Conservation (phyloP, 495 filamentous ascomycete genomes). For the Penicillium desertorum region DNA sequence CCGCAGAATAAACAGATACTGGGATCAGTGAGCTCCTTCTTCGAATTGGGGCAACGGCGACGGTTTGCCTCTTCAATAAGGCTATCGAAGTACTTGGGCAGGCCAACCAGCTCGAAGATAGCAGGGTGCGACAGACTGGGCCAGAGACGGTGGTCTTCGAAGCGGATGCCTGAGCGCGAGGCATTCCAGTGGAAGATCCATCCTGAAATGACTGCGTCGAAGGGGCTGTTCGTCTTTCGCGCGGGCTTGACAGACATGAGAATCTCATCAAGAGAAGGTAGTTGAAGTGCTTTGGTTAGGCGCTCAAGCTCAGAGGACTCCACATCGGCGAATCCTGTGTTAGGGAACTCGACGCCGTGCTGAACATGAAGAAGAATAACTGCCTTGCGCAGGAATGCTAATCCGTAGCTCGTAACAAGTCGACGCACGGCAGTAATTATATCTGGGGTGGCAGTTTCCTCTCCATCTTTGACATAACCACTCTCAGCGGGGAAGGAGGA, state of each 20-base stretch:
- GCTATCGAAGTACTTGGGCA: slow-evolving; percentile 89
- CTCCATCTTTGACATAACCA: slow-evolving; percentile 47
- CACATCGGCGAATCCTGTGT: slow-evolving; percentile 61
- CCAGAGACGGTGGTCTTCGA: slow-evolving; percentile 44
- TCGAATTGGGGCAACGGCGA: slow-evolving; percentile 80
- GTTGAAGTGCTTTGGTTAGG: slow-evolving; percentile 66
- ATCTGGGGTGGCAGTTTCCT: slow-evolving; percentile 38
- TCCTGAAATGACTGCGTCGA: slow-evolving; percentile 60
- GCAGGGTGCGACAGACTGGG: slow-evolving; percentile 72
- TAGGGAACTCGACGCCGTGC: slow-evolving; percentile 84
- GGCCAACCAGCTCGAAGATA: slow-evolving; percentile 89
- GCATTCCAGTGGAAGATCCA: slow-evolving; percentile 74
- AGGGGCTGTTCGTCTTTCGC: slow-evolving; percentile 33
- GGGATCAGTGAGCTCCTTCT: slow-evolving; percentile 86
- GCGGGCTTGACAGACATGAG: slow-evolving; percentile 50
- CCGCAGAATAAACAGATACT: slow-evolving; percentile 93
- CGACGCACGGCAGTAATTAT: slow-evolving; percentile 49
- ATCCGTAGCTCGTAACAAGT: slow-evolving; percentile 72
- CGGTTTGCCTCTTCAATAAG: slow-evolving; percentile 88
- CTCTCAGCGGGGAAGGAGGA: slow-evolving; percentile 44
- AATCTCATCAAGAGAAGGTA: slow-evolving; percentile 81
- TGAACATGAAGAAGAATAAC: slow-evolving; percentile 82
- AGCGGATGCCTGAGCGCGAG: slow-evolving; percentile 43
- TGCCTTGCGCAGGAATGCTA: slow-evolving; percentile 86
- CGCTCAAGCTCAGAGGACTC: slow-evolving; percentile 79